Conservation (phyloP, 192 early-diverging fungal species). For the Chytriomyces sp. region DNA sequence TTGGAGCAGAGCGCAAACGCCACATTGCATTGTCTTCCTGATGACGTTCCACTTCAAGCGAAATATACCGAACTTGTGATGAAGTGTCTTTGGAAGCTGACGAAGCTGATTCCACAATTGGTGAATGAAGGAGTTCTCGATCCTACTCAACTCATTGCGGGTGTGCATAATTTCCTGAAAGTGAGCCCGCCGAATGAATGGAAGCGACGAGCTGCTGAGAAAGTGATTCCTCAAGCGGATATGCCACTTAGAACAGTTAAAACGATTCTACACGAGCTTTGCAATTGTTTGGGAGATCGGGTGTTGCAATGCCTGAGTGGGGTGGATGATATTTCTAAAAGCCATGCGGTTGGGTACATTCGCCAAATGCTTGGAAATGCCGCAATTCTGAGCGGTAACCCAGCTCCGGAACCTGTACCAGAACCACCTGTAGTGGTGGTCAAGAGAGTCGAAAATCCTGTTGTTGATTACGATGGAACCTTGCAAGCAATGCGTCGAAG, state of each 20-base stretch:
- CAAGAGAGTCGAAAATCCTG: constrained; percentile 6
- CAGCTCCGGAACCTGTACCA: background rate
- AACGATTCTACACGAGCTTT: constrained; percentile 83
- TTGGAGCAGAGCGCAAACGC: constrained; percentile 59
- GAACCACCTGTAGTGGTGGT: background rate
- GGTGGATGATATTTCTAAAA: constrained; percentile 66
- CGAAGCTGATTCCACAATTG: constrained; percentile 81
- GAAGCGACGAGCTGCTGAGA: constrained; percentile 78
- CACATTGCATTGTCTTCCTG: constrained; percentile 57
- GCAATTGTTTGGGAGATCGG: constrained; percentile 65
- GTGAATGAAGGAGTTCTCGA: constrained; percentile 65
- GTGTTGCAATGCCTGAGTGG: constrained; percentile 64
- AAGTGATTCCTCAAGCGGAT: constrained; percentile 77
- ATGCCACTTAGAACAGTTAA: constrained; percentile 95
- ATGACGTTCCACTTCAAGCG: constrained; percentile 61
- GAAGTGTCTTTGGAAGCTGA: constrained; percentile 97
- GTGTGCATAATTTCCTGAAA: constrained; percentile 83
- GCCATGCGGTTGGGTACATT: constrained; percentile 55
- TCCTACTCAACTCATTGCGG: constrained; percentile 70
- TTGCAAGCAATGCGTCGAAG: background rate
- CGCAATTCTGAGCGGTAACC: background rate
- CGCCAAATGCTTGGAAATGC: constrained; percentile 41
- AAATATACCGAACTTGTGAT: constrained; percentile 89
- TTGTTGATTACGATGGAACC: constrained; percentile 11
- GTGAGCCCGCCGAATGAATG: constrained; percentile 83